Conservation (phyloP, 1,284 basidiomycete genomes). For the Psilocybe mexicana region DNA sequence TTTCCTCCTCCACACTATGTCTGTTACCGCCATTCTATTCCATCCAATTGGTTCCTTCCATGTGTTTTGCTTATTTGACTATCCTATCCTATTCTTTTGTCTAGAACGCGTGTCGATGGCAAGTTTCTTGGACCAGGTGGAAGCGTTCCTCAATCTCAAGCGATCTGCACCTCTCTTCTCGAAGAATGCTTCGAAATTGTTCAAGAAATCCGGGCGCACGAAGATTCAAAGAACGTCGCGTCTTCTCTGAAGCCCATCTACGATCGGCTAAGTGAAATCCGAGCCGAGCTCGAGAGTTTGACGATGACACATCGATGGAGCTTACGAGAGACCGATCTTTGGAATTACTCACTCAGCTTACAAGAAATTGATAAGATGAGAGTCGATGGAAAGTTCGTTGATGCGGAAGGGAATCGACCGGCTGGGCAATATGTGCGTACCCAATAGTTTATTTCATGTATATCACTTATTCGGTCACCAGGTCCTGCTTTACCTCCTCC, state of each 20-base stretch:
- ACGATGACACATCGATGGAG: constrained; percentile 98
- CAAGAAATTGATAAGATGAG: constrained; percentile 98
- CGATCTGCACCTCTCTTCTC: constrained; percentile 84
- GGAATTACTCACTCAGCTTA: constrained; percentile 91
- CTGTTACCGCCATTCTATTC: constrained; percentile 29
- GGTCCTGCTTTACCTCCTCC: constrained; percentile 90
- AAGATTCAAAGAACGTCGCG: constrained; percentile 90
- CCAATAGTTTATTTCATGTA: background rate
- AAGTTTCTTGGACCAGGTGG: constrained; percentile 95
- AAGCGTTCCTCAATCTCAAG: constrained; percentile 88
- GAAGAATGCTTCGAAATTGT: constrained; percentile 97
- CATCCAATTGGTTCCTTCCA: constrained; percentile 20
- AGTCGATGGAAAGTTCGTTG: constrained; percentile 96
- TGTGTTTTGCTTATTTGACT: constrained; percentile 4
- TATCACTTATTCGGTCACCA: constrained; percentile 30
- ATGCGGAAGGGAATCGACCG: constrained; percentile 89
- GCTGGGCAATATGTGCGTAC: constrained; percentile 84
- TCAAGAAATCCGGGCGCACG: constrained; percentile 94
- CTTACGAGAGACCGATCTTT: constrained; percentile 93
- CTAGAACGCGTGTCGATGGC: constrained; percentile 89
- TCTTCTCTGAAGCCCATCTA: constrained; percentile 92
- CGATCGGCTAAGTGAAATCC: constrained; percentile 87
- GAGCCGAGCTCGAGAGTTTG: constrained; percentile 85
- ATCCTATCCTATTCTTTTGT: constrained; percentile 4
- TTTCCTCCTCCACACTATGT: constrained; percentile 32